A percentile compares a stretch with the other conserved stretches of the same genome.
These are phyloP conservation scores for Hypoxylon intermedium DNA, from an alignment of 495 filamentous ascomycete genomes.

Conservation along the genomic window DNA sequence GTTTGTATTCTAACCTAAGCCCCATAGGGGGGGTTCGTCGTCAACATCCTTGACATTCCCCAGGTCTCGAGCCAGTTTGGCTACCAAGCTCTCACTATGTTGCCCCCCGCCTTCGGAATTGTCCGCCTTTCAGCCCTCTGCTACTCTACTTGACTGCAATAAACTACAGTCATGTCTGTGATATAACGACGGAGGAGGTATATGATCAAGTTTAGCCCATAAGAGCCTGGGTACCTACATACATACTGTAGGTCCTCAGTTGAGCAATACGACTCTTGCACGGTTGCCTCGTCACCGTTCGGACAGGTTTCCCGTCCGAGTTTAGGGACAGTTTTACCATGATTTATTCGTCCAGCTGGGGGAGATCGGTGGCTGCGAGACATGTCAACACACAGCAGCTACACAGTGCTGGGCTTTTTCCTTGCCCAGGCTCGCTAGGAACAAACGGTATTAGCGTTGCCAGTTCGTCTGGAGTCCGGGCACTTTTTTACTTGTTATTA, in stretches of 20 bases:
- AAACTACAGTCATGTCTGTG: constrained; percentile 7
- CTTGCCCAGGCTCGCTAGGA: constrained; percentile 14
- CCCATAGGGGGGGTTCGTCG: constrained; percentile 17
- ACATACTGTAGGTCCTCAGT: constrained; percentile 15
- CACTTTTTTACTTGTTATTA: constrained; percentile 40
- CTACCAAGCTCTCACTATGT: background rate
- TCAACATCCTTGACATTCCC: constrained; percentile 38
- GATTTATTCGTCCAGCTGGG: constrained; percentile 17
- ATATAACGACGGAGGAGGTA: constrained; percentile 11
- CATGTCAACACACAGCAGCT: constrained; percentile 22
- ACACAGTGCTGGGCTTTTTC: constrained; percentile 27
- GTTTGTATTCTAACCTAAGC: constrained; percentile 14
- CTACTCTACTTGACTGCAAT: background rate
- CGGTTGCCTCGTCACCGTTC: constrained; percentile 25
- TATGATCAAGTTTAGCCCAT: constrained; percentile 19
- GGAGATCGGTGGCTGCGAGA: constrained; percentile 35
- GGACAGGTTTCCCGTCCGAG: constrained; percentile 31
- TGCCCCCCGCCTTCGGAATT: background rate
- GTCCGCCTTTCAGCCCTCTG: background rate
- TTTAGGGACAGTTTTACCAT: constrained; percentile 33
- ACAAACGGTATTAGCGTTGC: constrained; percentile 28
- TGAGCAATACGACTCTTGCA: constrained; percentile 27
- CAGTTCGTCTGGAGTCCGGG: constrained; percentile 21
- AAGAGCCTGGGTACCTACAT: constrained; percentile 4
- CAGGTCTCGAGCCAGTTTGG: constrained; percentile 19